These are phyloP conservation scores for Inosperma sp. DNA, from an alignment of 768 basidiomycete genomes.

Conservation along the genomic window DNA sequence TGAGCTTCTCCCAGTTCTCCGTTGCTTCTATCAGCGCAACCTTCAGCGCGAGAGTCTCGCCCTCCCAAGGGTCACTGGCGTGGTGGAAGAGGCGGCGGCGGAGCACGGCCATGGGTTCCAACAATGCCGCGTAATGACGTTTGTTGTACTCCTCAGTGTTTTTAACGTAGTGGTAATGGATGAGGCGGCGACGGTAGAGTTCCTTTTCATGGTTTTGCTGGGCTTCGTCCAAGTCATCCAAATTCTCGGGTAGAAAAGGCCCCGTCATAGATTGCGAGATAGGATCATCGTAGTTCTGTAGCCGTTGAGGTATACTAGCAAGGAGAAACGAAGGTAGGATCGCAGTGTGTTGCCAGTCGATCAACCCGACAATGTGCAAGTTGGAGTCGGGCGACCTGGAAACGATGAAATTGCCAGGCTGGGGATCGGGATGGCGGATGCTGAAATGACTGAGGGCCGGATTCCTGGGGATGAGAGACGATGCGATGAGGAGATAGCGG, in stretches of 20 bases:
- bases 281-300: constrained; percentile 46
- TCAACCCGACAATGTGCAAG: constrained; percentile 34
- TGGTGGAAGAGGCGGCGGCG: constrained; percentile 39
- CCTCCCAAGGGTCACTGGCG: constrained; percentile 47
- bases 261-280: constrained; percentile 34
- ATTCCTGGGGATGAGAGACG: constrained; percentile 43
- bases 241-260: constrained; percentile 41
- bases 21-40: constrained; percentile 40
- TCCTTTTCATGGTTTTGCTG: constrained; percentile 29
- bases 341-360: constrained; percentile 55
- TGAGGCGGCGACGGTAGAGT: constrained; percentile 43
- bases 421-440: constrained; percentile 53
- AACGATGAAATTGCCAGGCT: constrained; percentile 46
- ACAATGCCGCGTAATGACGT: constrained; percentile 37
- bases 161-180: constrained; percentile 47
- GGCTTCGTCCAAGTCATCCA: constrained; percentile 38
- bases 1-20: constrained; percentile 40
- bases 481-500: constrained; percentile 44
- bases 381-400: constrained; percentile 41
- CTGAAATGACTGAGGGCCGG: constrained; percentile 37
- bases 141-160: constrained; percentile 43
- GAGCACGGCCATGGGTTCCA: constrained; percentile 35
- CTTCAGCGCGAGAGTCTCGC: constrained; percentile 46
- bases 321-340: constrained; percentile 51
- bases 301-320: constrained; percentile 37